Percentiles rank a stretch among this genome's conserved stretches.
These are phyloP conservation scores for Alternaria dauci DNA, from an alignment of 2,329 filamentous ascomycete genomes.

Conservation along the genomic window DNA sequence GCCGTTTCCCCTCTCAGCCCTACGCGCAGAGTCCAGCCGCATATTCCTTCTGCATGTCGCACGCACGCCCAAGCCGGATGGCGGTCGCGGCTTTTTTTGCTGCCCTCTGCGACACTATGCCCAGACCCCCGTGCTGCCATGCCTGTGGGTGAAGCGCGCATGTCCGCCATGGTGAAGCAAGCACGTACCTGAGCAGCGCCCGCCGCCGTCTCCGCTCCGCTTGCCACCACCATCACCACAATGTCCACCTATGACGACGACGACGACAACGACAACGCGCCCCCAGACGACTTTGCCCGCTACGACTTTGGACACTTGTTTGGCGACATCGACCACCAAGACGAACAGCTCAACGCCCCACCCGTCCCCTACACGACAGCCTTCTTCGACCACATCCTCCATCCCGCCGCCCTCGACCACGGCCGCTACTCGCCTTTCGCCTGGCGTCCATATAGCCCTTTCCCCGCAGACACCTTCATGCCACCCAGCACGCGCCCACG, in stretches of 20 bases:
- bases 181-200: background rate
- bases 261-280: constrained; percentile 1
- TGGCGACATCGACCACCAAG: background rate
- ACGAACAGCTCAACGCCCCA: constrained; percentile 16
- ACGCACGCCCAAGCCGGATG: constrained; percentile 13
- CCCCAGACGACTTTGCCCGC: constrained; percentile 6
- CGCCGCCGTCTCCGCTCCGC: background rate
- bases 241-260: constrained; percentile 12
- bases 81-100: constrained; percentile 10
- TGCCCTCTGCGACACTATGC: constrained; percentile 5
- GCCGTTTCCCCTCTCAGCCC: constrained; percentile 11
- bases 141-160: background rate
- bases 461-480: constrained; percentile 12
- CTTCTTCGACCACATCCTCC: constrained; percentile 45
- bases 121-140: background rate
- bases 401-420: constrained; percentile 31
- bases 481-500: constrained; percentile 28
- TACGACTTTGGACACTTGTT: constrained; percentile 3
- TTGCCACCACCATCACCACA: constrained; percentile 3
- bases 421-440: constrained; percentile 24
- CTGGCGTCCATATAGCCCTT: constrained; percentile 13
- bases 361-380: constrained; percentile 27
- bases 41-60: too few relatives aligned
- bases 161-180: constrained; percentile 2
- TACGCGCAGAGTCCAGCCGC: background rate